Conservation (phyloP, 2,329 filamentous ascomycete genomes). For the Xylariaceae sp. region DNA sequence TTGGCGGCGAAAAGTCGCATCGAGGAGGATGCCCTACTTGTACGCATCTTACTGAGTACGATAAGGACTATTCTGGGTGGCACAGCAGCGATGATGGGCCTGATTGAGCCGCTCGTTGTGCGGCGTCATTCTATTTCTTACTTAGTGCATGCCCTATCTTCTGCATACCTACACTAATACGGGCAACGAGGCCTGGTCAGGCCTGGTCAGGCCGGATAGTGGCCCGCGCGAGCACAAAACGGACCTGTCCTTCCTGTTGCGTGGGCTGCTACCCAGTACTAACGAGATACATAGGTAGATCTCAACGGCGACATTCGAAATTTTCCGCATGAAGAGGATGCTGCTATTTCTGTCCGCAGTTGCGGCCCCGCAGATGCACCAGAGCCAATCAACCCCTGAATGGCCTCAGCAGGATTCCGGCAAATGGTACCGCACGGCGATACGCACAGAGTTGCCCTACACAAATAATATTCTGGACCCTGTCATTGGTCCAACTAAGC, state of each 20-base stretch:
- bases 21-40: not conserved
- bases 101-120: slow-evolving; percentile 12
- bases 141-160: too few relatives aligned
- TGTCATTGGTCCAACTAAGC: slow-evolving; percentile 23
- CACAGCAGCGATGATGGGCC: slow-evolving; percentile 4
- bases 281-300: not conserved
- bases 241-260: not conserved
- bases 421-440: slow-evolving; percentile 17
- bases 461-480: slow-evolving; percentile 9
- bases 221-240: not conserved
- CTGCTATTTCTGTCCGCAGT: slow-evolving; percentile 27
- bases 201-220: not conserved
- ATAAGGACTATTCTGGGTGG: not conserved
- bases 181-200: not conserved
- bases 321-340: slow-evolving; percentile 14
- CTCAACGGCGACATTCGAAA: not conserved
- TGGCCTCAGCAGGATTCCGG: slow-evolving; percentile 15
- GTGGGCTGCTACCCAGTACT: not conserved
- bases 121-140: not conserved
- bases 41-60: not conserved
- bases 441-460: slow-evolving; percentile 14
- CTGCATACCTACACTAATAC: too few relatives aligned
- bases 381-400: slow-evolving; percentile 24
- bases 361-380: slow-evolving; percentile 16
- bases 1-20: not conserved